phyloP scores from a whole-genome alignment of 2,329 filamentous ascomycete species.

The Venturia asperata region DNA sequence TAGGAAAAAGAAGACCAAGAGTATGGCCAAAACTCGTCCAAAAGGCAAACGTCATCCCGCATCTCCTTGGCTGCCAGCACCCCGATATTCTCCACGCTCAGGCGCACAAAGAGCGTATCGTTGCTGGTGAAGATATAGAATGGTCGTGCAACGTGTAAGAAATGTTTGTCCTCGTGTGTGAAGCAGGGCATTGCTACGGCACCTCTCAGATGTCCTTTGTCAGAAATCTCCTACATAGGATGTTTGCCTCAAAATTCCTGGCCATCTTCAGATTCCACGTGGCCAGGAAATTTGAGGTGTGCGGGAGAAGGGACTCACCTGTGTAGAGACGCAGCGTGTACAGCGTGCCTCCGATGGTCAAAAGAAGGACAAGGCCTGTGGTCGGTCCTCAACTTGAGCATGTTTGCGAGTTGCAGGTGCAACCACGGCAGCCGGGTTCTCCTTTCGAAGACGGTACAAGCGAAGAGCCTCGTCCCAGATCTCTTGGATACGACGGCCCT shows the following conservation, averaged over 20 bases:
- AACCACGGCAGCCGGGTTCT: neutral
- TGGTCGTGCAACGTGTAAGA: neutral
- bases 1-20: neutral
- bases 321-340: neutral
- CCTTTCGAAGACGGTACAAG: conserved; percentile 6
- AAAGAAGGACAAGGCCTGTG: neutral
- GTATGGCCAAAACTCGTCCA: neutral
- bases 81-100: neutral
- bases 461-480: conserved; percentile 6
- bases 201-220: neutral
- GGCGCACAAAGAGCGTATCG: neutral
- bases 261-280: neutral
- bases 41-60: neutral
- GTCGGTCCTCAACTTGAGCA: neutral
- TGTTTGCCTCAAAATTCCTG: neutral
- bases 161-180: neutral
- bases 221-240: neutral
- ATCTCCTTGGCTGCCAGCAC: neutral
- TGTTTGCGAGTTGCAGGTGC: neutral
- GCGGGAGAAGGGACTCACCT: neutral
- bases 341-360: neutral
- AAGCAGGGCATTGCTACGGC: neutral
- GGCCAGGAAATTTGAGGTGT: neutral
- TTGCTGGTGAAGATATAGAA: neutral
- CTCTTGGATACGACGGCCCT: conserved; percentile 10